Conservation (phyloP, 2,329 filamentous ascomycete species). For the Arthrobotrys megalospora region DNA sequence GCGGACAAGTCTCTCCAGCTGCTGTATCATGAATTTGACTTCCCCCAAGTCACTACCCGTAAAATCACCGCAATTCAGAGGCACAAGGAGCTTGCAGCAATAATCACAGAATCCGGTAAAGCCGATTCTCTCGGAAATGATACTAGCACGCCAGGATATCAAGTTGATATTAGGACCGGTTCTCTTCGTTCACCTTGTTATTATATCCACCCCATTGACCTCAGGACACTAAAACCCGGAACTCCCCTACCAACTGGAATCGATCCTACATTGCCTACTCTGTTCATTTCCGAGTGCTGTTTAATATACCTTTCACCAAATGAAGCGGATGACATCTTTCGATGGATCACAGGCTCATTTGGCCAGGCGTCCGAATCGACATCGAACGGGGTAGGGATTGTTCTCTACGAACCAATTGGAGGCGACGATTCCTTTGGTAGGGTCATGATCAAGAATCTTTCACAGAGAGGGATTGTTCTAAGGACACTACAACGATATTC, state of each 20-base stretch:
- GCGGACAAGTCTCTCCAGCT: slow-evolving; percentile 68
- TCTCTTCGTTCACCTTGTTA: slow-evolving; percentile 62
- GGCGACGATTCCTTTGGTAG: slow-evolving; percentile 88
- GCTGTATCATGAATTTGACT: slow-evolving; percentile 93
- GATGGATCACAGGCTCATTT: slow-evolving; percentile 73
- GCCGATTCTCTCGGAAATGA: not conserved
- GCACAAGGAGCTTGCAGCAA: slow-evolving; percentile 45
- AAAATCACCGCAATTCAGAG: slow-evolving; percentile 62
- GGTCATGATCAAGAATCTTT: slow-evolving; percentile 93
- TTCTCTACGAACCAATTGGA: slow-evolving; percentile 91
- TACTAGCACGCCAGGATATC: slow-evolving; percentile 9
- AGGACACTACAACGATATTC: slow-evolving; percentile 84
- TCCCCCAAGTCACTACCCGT: slow-evolving; percentile 70
- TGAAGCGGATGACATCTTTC: slow-evolving; percentile 76
- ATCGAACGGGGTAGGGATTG: slow-evolving; percentile 72
- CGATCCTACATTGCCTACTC: slow-evolving; percentile 74
- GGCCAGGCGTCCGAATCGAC: slow-evolving; percentile 16
- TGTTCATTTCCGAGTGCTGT: slow-evolving; percentile 95
- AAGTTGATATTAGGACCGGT: slow-evolving; percentile 52
- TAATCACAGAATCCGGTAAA: slow-evolving; percentile 33
- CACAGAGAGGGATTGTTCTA: slow-evolving; percentile 83
- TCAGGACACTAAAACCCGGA: slow-evolving; percentile 62
- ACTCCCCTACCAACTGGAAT: slow-evolving; percentile 58
- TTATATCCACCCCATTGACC: slow-evolving; percentile 64
- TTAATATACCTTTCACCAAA: slow-evolving; percentile 84